Conservation (phyloP, 805 yeast genomes). For the Sugiyamaella americana region DNA sequence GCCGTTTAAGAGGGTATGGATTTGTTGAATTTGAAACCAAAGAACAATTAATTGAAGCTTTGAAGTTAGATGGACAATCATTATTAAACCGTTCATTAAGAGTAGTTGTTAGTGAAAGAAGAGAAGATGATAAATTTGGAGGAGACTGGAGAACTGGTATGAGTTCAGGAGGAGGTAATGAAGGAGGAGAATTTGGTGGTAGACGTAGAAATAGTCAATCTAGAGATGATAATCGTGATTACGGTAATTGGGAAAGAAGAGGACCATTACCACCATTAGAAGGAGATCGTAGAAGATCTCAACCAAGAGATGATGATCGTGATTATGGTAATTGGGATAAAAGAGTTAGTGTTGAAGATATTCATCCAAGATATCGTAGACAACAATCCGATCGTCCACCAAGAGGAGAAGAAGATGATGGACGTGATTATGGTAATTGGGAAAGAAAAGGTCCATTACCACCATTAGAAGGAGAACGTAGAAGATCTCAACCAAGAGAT, state of each 20-base stretch:
- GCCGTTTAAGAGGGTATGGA: slow-evolving; percentile 79
- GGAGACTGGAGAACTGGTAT: slow-evolving; percentile 30
- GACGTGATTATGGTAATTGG: slow-evolving; percentile 43
- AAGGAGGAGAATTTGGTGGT: background rate
- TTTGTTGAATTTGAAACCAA: slow-evolving; percentile 81
- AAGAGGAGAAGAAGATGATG: slow-evolving; percentile 30
- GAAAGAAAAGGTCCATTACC: slow-evolving; percentile 29
- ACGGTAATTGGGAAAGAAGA: slow-evolving; percentile 33
- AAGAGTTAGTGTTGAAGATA: slow-evolving; percentile 18
- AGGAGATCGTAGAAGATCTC: slow-evolving; percentile 26
- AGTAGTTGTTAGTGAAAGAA: slow-evolving; percentile 67
- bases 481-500: slow-evolving; percentile 15
- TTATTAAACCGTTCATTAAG: slow-evolving; percentile 66
- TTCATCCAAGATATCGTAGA: slow-evolving; percentile 32
- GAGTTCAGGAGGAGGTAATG: background rate
- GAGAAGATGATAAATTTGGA: slow-evolving; percentile 36
- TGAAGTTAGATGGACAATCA: slow-evolving; percentile 64
- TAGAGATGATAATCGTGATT: slow-evolving; percentile 19
- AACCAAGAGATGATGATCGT: slow-evolving; percentile 18
- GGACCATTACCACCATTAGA: slow-evolving; percentile 40
- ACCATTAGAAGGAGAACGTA: slow-evolving; percentile 22
- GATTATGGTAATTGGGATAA: slow-evolving; percentile 31
- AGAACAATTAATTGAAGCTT: slow-evolving; percentile 70
- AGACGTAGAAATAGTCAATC: slow-evolving; percentile 22
- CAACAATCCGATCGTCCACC: slow-evolving; percentile 23